phyloP scores from a whole-genome alignment of 805 yeast species.

The Teunomyces gatunensis region DNA sequence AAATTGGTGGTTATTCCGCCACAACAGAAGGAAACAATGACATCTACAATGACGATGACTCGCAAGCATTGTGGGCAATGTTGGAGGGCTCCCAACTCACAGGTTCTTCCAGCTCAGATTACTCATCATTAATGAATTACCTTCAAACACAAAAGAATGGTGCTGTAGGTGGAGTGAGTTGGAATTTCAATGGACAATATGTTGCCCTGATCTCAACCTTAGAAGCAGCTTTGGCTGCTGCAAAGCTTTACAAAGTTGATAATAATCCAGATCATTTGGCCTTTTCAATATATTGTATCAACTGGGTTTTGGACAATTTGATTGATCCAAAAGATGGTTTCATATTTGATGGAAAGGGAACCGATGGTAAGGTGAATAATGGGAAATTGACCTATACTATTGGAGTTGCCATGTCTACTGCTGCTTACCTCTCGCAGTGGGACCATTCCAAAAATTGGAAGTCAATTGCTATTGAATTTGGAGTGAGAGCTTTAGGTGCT shows the following conservation, averaged over 20 bases:
- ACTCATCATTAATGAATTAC: constrained; percentile 13
- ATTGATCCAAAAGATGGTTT: constrained; percentile 21
- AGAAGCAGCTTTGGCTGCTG: constrained; percentile 28
- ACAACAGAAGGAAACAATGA: constrained; percentile 20
- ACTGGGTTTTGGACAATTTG: constrained; percentile 15
- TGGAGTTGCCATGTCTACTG: constrained; percentile 21
- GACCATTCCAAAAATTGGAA: constrained; percentile 14
- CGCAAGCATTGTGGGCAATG: constrained; percentile 26
- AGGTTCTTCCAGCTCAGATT: constrained; percentile 10
- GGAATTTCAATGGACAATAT: constrained; percentile 20
- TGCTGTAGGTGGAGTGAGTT: constrained; percentile 22
- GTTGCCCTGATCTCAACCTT: constrained; percentile 27
- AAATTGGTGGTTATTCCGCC: constrained; percentile 23
- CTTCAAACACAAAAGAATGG: constrained; percentile 17
- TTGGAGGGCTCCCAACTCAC: constrained; percentile 19
- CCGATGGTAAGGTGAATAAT: constrained; percentile 15
- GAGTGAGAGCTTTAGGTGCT: constrained; percentile 7
- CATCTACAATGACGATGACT: constrained; percentile 29
- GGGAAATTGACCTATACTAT: constrained; percentile 29
- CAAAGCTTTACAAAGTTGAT: constrained; percentile 15
- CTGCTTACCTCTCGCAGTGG: constrained; percentile 14
- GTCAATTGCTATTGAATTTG: constrained; percentile 16
- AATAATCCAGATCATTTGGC: constrained; percentile 9
- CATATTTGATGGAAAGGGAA: constrained; percentile 21
- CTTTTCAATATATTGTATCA: constrained; percentile 17